Percentiles rank a stretch among this genome's conserved stretches.
These are phyloP conservation scores for Pestalotiopsis sp. DNA, from an alignment of 2,329 filamentous ascomycete species.

Conservation along the genomic window DNA sequence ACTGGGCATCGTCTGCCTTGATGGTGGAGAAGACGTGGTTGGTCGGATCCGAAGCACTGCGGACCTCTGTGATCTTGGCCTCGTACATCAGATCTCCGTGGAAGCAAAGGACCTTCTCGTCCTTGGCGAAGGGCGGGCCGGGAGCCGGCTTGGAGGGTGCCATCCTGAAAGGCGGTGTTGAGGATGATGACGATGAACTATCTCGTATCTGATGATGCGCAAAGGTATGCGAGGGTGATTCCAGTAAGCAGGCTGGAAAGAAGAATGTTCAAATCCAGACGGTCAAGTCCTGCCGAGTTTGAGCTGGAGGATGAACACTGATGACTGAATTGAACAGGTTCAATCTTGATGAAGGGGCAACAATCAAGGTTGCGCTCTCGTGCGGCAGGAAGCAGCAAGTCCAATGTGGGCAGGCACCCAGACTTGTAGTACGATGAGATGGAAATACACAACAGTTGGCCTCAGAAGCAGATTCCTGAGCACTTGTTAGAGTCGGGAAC, in stretches of 20 bases:
- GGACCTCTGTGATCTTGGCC: slow-evolving; percentile 88
- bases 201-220: too few relatives aligned
- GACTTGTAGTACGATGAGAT: not conserved
- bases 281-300: too few relatives aligned
- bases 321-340: too few relatives aligned
- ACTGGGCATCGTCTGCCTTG: slow-evolving; percentile 72
- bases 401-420: not conserved
- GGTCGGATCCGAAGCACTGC: slow-evolving; percentile 38
- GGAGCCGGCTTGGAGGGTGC: slow-evolving; percentile 44
- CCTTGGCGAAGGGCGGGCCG: slow-evolving; percentile 63
- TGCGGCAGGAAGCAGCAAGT: not conserved
- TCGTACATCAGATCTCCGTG: slow-evolving; percentile 98
- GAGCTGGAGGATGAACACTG: too few relatives aligned
- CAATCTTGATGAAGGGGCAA: not conserved
- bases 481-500: not conserved
- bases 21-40: slow-evolving; percentile 63
- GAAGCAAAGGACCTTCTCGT: slow-evolving; percentile 95
- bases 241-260: not conserved
- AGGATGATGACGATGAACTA: not conserved
- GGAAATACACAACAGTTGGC: not conserved
- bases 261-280: not conserved
- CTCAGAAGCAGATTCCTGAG: not conserved
- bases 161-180: slow-evolving; percentile 28
- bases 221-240: not conserved
- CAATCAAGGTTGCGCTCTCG: not conserved